phyloP scores from a whole-genome alignment of 2,329 filamentous ascomycete species.

The Colletotrichum echinochloae region DNA sequence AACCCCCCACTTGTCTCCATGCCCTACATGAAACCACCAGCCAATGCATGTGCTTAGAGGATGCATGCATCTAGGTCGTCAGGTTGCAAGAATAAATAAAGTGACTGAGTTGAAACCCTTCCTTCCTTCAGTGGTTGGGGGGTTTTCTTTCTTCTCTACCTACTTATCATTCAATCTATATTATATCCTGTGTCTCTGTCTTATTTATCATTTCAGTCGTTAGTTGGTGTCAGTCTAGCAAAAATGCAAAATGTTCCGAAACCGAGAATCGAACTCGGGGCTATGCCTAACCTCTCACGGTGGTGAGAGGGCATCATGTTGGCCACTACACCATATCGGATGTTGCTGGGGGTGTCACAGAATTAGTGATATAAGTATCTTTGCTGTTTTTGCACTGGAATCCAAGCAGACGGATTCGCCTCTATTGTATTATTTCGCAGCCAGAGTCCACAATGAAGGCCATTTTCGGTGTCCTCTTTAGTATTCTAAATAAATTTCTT shows the following conservation, averaged over 20 bases:
- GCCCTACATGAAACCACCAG: background rate
- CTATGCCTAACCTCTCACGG: conserved; percentile 31
- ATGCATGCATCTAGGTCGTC: background rate
- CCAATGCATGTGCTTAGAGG: background rate
- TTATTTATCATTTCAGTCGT: background rate
- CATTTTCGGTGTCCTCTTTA: background rate
- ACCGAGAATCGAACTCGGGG: conserved; percentile 21
- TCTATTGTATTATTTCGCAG: too few species aligned
- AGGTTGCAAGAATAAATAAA: too few species aligned
- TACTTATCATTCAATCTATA: background rate
- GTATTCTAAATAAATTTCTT: background rate
- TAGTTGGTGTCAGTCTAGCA: background rate
- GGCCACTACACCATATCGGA: conserved; percentile 41
- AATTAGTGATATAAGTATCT: background rate
- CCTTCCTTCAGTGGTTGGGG: background rate
- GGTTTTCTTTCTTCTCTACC: background rate
- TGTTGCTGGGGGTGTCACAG: accelerated
- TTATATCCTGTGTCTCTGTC: too few species aligned
- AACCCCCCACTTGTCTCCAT: background rate
- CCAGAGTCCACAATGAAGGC: too few species aligned
- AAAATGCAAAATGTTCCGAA: conserved; percentile 25
- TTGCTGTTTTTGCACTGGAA: accelerated
- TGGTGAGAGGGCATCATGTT: conserved; percentile 38
- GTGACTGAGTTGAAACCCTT: background rate
- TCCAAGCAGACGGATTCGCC: background rate